phyloP scores from a whole-genome alignment of 331 rosid species.

The Rhamnella rubrinervis region DNA sequence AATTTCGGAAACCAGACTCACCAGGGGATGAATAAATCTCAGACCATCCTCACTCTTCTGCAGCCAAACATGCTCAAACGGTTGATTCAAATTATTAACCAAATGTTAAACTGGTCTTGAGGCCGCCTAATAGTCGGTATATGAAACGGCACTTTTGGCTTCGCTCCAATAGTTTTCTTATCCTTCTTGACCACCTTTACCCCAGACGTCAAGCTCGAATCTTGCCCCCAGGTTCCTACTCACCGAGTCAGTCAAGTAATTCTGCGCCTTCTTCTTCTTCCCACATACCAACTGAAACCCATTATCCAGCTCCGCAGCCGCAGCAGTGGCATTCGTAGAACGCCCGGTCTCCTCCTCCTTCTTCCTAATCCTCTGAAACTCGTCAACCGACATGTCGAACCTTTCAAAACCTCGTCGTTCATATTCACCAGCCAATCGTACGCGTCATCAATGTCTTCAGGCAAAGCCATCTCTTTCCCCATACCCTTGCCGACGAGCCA shows the following conservation, averaged over 20 bases:
- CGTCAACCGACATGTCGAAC: slow-evolving; percentile 56
- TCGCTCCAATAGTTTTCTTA: slow-evolving; percentile 39
- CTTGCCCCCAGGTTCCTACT: slow-evolving; percentile 12
- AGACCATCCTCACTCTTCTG: slow-evolving; percentile 72
- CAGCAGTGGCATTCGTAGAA: slow-evolving; percentile 7
- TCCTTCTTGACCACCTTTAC: slow-evolving; percentile 60
- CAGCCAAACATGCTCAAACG: slow-evolving; percentile 85
- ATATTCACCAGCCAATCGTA: slow-evolving; percentile 80
- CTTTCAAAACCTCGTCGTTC: slow-evolving; percentile 76
- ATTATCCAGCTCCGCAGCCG: slow-evolving; percentile 32
- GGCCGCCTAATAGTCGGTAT: slow-evolving; percentile 69
- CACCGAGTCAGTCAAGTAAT: slow-evolving; percentile 15
- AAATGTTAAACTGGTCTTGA: slow-evolving; percentile 66
- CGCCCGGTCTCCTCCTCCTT: slow-evolving; percentile 47
- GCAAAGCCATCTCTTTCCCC: slow-evolving; percentile 60
- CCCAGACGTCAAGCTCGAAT: slow-evolving; percentile 21
- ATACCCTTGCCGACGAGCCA: slow-evolving; percentile 46
- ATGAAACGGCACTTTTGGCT: slow-evolving; percentile 80
- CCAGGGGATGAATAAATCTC: slow-evolving; percentile 82
- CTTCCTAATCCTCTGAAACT: slow-evolving; percentile 48
- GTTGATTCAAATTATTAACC: slow-evolving; percentile 64
- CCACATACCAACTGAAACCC: slow-evolving; percentile 61
- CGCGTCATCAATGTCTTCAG: slow-evolving; percentile 65
- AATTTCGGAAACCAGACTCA: slow-evolving; percentile 25
- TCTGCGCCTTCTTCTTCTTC: slow-evolving; percentile 46